Conservation (phyloP, 495 filamentous ascomycete genomes). For the Aspergillus conjunctus region DNA sequence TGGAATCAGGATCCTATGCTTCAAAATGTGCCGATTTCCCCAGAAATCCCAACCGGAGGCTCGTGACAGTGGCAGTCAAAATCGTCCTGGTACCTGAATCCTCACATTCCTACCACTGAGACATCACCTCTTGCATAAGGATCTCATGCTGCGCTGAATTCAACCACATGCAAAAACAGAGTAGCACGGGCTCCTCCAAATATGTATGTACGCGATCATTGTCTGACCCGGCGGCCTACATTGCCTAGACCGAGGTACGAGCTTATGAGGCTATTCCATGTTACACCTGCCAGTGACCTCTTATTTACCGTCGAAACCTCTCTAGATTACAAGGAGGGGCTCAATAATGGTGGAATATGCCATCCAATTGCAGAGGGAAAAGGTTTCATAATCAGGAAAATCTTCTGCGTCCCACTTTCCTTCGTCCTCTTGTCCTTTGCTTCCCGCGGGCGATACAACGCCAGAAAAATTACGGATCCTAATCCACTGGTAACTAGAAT, state of each 20-base stretch:
- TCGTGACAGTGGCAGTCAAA: too few relatives aligned
- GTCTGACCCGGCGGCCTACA: not conserved
- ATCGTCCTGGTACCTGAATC: too few relatives aligned
- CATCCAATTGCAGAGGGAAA: not conserved
- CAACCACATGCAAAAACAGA: not conserved
- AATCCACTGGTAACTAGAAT: too few relatives aligned
- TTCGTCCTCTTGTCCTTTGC: too few relatives aligned
- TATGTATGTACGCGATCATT: not conserved
- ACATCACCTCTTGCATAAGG: not conserved
- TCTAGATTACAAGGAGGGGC: not conserved
- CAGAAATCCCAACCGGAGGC: too few relatives aligned
- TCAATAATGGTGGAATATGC: not conserved
- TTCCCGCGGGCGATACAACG: not conserved
- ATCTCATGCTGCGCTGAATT: not conserved
- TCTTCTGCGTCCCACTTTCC: too few relatives aligned
- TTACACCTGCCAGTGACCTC: conserved; percentile 1
- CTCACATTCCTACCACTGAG: not conserved
- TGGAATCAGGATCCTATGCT: too few relatives aligned
- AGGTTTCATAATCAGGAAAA: too few relatives aligned
- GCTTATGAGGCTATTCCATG: not conserved
- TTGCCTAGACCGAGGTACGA: not conserved
- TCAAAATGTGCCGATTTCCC: too few relatives aligned
- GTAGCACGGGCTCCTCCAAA: not conserved
- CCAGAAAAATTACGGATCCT: not conserved
- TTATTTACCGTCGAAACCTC: not conserved